These are phyloP conservation scores for Echeveria elegans DNA, from an alignment of 164 flowering plant species.

Conservation along the genomic window DNA sequence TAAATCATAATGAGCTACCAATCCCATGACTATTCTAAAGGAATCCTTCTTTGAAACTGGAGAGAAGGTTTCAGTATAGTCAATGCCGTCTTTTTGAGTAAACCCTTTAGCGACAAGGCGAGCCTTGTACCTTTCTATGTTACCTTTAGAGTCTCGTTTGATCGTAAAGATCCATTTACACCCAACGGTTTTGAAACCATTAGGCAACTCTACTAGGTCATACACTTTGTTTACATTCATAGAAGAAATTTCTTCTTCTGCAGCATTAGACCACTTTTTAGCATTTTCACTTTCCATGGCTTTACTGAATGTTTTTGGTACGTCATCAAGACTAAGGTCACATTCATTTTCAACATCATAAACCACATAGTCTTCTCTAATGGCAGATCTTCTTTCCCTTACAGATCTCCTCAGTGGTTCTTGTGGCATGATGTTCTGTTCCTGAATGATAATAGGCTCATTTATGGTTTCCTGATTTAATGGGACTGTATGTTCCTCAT, in stretches of 20 bases:
- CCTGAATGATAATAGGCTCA: background rate
- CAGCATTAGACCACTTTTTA: background rate
- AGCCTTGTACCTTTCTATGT: background rate
- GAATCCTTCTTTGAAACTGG: too few relatives aligned
- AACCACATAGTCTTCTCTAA: slow-evolving; percentile 4
- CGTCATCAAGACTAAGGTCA: background rate
- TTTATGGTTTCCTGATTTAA: background rate
- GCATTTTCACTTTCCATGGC: background rate
- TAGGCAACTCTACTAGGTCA: slow-evolving; percentile 1
- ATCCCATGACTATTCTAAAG: too few relatives aligned
- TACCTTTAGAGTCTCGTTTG: background rate
- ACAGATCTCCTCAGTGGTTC: background rate
- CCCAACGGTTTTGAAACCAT: background rate
- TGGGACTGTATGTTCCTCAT: background rate
- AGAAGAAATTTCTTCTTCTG: background rate
- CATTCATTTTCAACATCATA: background rate
- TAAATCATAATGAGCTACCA: too few relatives aligned
- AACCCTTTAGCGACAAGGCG: background rate
- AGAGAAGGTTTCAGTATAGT: slow-evolving; percentile 16
- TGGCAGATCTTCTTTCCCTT: background rate
- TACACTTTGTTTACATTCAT: background rate
- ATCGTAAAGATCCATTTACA: slow-evolving; percentile 1
- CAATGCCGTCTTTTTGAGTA: too few relatives aligned
- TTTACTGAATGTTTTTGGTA: background rate
- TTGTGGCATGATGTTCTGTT: background rate